Percentiles rank a stretch among this genome's conserved stretches.
These are phyloP conservation scores for Ormosia emarginata DNA, from an alignment of 306 rosid genomes.

Conservation along the genomic window DNA sequence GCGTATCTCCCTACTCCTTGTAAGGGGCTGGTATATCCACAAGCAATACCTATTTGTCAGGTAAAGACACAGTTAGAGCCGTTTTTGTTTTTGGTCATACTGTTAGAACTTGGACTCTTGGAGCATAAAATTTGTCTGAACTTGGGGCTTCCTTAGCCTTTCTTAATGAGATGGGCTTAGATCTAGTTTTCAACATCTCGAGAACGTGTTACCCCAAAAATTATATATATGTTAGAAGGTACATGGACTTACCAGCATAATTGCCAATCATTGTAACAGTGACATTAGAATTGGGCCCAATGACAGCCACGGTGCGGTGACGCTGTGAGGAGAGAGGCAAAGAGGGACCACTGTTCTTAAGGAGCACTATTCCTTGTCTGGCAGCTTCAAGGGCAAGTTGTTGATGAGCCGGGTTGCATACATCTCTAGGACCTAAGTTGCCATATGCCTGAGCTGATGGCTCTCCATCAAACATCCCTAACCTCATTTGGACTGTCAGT, in stretches of 20 bases:
- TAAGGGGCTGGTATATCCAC: conserved; percentile 69
- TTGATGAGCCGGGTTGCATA: conserved; percentile 68
- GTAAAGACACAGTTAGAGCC: not conserved
- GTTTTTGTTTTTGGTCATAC: not conserved
- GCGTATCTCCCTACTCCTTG: conserved; percentile 71
- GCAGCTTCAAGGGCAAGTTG: conserved; percentile 81
- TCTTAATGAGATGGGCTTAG: not conserved
- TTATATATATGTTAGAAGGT: too few species aligned
- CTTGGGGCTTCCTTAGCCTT: not conserved
- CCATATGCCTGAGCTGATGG: conserved; percentile 56
- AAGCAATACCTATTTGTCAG: conserved; percentile 56
- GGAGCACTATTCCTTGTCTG: conserved; percentile 79
- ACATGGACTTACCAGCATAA: conserved; percentile 59
- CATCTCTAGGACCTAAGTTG: conserved; percentile 67
- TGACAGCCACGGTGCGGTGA: conserved; percentile 65
- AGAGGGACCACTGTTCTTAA: conserved; percentile 55
- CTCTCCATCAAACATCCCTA: conserved; percentile 89
- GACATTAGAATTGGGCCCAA: conserved; percentile 84
- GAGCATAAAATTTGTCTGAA: not conserved
- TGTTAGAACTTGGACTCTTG: not conserved
- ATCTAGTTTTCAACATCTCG: not conserved
- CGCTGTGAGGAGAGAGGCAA: conserved; percentile 58
- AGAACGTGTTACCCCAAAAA: too few species aligned
- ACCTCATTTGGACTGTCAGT: conserved; percentile 75
- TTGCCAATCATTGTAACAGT: conserved; percentile 79